phyloP scores from a whole-genome alignment of 176 grass and related monocot genomes.

The Bonia amplexicaulis region DNA sequence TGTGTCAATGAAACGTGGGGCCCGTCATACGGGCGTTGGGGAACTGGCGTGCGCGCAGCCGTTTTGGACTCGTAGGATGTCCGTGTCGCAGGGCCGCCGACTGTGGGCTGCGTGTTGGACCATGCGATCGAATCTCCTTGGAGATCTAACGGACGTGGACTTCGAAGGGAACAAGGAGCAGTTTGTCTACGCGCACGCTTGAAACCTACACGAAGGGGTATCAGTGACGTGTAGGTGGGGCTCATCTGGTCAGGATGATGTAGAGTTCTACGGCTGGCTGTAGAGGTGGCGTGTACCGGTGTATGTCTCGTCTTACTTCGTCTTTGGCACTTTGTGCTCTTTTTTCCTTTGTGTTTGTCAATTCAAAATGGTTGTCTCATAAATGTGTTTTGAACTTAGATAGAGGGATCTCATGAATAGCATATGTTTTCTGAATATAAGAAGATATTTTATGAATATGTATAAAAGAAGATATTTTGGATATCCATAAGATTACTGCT shows the following conservation, averaged over 20 bases:
- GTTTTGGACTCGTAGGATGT: slow-evolving; percentile 30
- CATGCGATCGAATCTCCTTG: not conserved
- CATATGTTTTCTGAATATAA: not conserved
- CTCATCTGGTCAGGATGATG: not conserved
- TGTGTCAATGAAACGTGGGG: not conserved
- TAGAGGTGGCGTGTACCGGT: not conserved
- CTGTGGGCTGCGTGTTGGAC: not conserved
- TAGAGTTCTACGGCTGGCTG: slow-evolving; percentile 10
- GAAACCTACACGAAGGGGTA: not conserved
- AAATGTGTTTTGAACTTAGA: not conserved
- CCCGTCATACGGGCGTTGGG: not conserved
- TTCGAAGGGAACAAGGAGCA: not conserved
- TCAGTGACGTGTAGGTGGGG: not conserved
- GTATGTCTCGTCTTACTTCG: not conserved
- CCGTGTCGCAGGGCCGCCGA: slow-evolving; percentile 35
- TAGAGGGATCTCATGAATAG: not conserved
- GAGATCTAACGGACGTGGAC: not conserved
- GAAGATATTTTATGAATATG: not conserved
- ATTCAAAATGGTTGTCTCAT: not conserved
- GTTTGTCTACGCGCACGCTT: not conserved
- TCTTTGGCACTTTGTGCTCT: not conserved
- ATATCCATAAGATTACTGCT: not conserved
- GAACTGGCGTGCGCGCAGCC: not conserved
- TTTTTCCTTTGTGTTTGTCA: not conserved
- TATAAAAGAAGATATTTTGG: not conserved